Conservation (phyloP, 805 yeast species). For the Clavispora phyllophila region DNA sequence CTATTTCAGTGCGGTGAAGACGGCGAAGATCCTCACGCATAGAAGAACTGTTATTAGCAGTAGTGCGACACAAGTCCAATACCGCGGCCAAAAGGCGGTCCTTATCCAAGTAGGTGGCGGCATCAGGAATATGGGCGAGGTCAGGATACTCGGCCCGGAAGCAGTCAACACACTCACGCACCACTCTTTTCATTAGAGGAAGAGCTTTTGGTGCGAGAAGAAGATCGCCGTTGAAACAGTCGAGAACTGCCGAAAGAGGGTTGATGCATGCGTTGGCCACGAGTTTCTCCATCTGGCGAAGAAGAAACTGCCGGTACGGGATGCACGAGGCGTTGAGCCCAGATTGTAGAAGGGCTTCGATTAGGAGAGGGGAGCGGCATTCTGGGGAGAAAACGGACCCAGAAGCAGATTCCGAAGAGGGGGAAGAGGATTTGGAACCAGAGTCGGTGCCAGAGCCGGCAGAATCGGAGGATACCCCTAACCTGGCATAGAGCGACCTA, state of each 20-base stretch:
- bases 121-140: constrained; percentile 25
- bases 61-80: constrained; percentile 23
- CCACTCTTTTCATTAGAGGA: constrained; percentile 34
- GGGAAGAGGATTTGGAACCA: no score
- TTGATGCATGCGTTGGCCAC: constrained; percentile 80
- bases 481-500: no score
- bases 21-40: constrained; percentile 64
- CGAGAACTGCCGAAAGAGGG: constrained; percentile 72
- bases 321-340: constrained; percentile 24
- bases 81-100: constrained; percentile 35
- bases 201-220: constrained; percentile 32
- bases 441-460: no score
- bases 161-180: constrained; percentile 42
- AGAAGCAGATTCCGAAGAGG: no score
- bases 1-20: constrained; percentile 66
- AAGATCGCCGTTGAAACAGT: constrained; percentile 75
- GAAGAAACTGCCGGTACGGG: constrained; percentile 42
- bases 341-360: constrained; percentile 20
- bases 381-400: no score
- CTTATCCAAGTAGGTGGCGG: constrained; percentile 24
- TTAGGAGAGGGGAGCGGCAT: no score
- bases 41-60: constrained; percentile 59
- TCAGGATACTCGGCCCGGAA: constrained; percentile 28
- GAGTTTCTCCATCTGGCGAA: constrained; percentile 67
- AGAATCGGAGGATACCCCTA: no score